These are phyloP conservation scores for Ajuga reptans DNA, from an alignment of 305 asterid species.

Conservation along the genomic window DNA sequence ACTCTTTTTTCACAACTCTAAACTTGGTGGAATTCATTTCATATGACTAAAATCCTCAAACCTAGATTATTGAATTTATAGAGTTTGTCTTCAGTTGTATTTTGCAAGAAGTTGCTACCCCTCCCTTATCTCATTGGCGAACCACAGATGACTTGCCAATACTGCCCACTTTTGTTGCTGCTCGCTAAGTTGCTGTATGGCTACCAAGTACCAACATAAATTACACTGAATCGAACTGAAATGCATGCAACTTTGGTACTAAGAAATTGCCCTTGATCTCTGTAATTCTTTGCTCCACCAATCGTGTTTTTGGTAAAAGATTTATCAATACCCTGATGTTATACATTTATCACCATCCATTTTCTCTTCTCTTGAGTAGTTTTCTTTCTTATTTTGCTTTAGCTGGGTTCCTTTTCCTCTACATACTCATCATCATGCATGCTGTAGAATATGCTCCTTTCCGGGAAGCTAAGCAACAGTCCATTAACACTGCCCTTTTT, in stretches of 20 bases:
- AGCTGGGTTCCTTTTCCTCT: background rate
- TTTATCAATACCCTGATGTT: background rate
- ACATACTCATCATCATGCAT: constrained; percentile 2
- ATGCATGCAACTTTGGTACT: background rate
- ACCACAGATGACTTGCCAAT: background rate
- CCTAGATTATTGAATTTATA: background rate
- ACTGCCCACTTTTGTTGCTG: background rate
- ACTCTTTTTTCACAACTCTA: background rate
- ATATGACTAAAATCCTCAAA: background rate
- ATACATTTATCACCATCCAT: background rate
- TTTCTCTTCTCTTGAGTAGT: background rate
- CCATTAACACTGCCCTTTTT: constrained; percentile 14
- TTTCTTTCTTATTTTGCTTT: constrained; percentile 3
- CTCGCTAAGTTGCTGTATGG: background rate
- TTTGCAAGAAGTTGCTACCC: background rate
- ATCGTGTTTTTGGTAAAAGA: background rate
- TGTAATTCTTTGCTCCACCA: constrained; percentile 5
- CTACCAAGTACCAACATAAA: background rate
- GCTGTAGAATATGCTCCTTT: constrained; percentile 4
- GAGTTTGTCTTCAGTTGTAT: background rate
- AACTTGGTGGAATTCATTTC: background rate
- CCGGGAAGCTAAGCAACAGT: constrained; percentile 8
- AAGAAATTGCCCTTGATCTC: background rate
- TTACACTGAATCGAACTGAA: background rate
- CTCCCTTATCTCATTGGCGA: background rate